A percentile compares a stretch with the other conserved stretches of the same genome.
Evolutionary conservation across 2,329 filamentous ascomycete species (phyloP).

Genomic region (Pseudocercospora musae): DNA sequence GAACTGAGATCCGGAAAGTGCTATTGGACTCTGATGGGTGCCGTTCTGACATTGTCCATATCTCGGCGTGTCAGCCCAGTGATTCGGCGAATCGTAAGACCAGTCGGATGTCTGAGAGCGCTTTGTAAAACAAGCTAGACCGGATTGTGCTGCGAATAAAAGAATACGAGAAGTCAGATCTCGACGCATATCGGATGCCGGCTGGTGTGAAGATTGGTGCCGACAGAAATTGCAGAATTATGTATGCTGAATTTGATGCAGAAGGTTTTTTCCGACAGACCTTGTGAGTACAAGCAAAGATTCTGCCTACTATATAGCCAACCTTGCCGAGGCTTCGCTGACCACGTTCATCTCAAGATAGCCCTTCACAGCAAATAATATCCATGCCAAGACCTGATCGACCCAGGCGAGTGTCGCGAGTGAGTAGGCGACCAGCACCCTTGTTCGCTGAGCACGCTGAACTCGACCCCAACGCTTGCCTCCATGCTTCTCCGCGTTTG

Average conservation of each 20-base stretch:
- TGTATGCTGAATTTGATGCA: too few species aligned
- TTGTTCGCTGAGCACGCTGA: not conserved
- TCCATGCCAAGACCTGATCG: not conserved
- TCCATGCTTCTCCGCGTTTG: not conserved
- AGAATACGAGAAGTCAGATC: too few species aligned
- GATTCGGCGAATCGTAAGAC: not conserved
- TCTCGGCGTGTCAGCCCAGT: not conserved
- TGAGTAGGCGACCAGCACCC: not conserved
- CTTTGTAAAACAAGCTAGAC: not conserved
- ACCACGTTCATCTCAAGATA: not conserved
- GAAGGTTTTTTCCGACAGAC: too few species aligned
- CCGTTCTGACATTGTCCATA: conserved; percentile 3
- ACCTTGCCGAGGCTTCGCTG: not conserved
- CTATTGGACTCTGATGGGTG: conserved; percentile 16
- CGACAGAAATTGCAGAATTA: too few species aligned
- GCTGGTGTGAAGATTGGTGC: too few species aligned
- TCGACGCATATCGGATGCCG: too few species aligned
- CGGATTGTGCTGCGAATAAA: not conserved
- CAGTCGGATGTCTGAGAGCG: not conserved
- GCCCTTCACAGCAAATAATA: not conserved
- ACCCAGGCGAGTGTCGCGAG: not conserved
- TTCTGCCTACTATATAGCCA: not conserved
- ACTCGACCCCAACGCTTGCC: not conserved
- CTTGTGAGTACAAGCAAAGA: too few species aligned
- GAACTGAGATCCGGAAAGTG: not conserved